phyloP scores from a whole-genome alignment of 345 rosid species.

The Citrus sp. region DNA sequence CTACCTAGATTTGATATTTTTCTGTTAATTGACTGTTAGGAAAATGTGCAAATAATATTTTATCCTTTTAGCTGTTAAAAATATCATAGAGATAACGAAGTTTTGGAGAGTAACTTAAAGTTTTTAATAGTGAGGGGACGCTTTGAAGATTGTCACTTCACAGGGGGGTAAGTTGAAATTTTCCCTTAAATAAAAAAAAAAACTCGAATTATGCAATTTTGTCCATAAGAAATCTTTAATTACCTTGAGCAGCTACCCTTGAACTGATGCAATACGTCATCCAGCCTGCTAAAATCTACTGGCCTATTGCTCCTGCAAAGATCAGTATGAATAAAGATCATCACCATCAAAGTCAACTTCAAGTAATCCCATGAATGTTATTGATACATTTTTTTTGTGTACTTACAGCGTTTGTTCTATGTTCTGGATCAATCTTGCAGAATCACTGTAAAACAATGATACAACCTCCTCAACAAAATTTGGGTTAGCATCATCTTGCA shows the following conservation, averaged over 20 bases:
- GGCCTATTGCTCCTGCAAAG: constrained; percentile 23
- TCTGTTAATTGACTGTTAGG: too few species aligned
- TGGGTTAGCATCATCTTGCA: constrained; percentile 73
- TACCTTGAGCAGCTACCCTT: constrained; percentile 53
- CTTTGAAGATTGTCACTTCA: too few species aligned
- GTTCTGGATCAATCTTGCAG: constrained; percentile 51
- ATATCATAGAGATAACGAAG: too few species aligned
- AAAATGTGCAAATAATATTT: too few species aligned
- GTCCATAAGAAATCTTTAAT: background rate
- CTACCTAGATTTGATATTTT: too few species aligned
- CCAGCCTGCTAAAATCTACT: constrained; percentile 33
- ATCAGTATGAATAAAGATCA: background rate
- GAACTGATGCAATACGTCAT: constrained; percentile 45
- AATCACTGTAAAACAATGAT: constrained; percentile 48
- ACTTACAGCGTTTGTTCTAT: constrained; percentile 67
- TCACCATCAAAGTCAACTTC: background rate
- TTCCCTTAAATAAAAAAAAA: too few species aligned
- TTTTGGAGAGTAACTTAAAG: too few species aligned
- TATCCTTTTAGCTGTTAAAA: too few species aligned
- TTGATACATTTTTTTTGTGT: background rate
- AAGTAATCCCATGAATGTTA: background rate
- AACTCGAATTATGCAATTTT: background rate
- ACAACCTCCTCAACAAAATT: constrained; percentile 67
- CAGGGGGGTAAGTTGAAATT: rapidly evolving
- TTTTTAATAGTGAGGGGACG: too few species aligned